phyloP scores from a whole-genome alignment of 441 rosid genomes.

The Corymbia citriodora region DNA sequence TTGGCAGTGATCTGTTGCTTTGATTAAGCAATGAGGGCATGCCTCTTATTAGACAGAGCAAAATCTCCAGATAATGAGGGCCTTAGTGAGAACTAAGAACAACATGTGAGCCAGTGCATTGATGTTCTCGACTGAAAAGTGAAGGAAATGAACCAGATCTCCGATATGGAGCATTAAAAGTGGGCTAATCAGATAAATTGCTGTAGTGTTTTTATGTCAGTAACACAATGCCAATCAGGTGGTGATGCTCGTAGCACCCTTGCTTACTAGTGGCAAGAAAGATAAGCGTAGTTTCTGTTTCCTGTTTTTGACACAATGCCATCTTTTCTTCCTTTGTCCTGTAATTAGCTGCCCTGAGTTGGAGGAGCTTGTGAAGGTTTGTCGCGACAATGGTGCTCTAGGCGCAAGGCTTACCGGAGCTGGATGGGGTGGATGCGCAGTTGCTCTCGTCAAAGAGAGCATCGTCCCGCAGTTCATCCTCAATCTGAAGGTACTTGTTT shows the following conservation, averaged over 20 bases:
- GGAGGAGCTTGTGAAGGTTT: constrained; percentile 76
- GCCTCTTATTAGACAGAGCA: neutral
- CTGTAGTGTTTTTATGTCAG: neutral
- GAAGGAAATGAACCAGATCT: neutral
- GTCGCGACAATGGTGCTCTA: constrained; percentile 68
- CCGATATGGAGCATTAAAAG: neutral
- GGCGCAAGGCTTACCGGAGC: constrained; percentile 99
- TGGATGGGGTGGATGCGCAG: constrained; percentile 99
- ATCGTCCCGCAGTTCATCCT: constrained; percentile 80
- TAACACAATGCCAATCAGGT: neutral
- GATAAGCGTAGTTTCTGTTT: neutral
- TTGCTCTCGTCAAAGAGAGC: constrained; percentile 75
- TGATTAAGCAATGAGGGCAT: neutral
- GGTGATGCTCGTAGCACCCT: neutral
- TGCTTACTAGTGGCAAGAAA: neutral
- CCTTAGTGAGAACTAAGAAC: neutral
- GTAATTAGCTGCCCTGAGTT: constrained; percentile 78
- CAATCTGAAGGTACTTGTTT: constrained; percentile 53
- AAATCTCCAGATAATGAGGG: neutral
- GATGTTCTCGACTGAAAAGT: neutral
- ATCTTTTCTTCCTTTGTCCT: neutral
- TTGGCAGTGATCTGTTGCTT: neutral
- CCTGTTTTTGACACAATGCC: neutral
- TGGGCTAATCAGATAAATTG: neutral
- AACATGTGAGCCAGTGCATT: neutral